Evolutionary conservation across 306 rosid species (phyloP), one percentile per base, ranked within the genome.

Genomic region (Gastrolobium villosum): DNA sequence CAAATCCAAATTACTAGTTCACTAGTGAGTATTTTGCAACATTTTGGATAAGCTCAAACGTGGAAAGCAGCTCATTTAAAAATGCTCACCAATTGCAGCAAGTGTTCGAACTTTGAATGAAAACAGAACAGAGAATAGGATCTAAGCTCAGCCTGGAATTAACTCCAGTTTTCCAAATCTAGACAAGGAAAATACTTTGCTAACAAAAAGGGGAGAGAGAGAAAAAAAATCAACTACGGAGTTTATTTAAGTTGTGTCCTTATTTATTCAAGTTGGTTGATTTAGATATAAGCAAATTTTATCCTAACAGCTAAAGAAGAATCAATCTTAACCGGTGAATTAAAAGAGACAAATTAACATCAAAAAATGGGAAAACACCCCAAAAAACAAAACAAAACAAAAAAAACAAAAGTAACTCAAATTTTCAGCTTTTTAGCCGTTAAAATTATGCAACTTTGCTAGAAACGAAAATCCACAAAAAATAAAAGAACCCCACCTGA

Each of bases 91-190:
- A 65, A 20, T 31, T 26, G 7, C 3, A 1, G 61, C 45, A 64
- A 53, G 15, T 48, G 7, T 65, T 52, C 66, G 72, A 81, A 43
- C 7, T 65, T 52, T 72, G 72, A 81, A 43, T 10, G 39, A 43
- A 41, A 49, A 30, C 70, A 48, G 64, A 35, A 20, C 62, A 64
- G 70, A 54, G 50, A 59, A 57, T 6, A 45, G 52, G 70, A 85
- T 61, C 68, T 13, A 6, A 39, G 31, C 5, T 70, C 54, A 75
- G 15, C 53, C 56, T 26, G 28, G 8, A 11, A 61, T n/a, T 9
- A 13, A 20, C 32, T 70, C 76, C 5, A 71, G 49, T 11, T 74
- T 74, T 69, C 66, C 75, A 77, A 72, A 82, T 75, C 77, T 75
- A 65, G 43, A 55, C 43, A 73, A 55, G 3, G 9, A 60, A 81